Conservation (phyloP, 2,329 filamentous ascomycete species). For the Diaporthe sp. region DNA sequence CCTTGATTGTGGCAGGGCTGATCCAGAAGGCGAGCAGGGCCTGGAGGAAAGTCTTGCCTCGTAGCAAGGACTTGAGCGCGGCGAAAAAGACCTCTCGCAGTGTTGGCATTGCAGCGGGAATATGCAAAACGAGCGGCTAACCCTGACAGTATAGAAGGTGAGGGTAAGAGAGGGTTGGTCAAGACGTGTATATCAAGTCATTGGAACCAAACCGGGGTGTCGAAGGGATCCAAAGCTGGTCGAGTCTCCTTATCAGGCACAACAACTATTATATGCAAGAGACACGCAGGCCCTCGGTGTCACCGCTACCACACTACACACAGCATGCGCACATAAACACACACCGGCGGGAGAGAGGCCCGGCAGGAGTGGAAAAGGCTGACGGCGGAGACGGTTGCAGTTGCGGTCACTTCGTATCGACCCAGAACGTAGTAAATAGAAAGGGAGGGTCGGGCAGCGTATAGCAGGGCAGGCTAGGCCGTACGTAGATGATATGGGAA, state of each 20-base stretch:
- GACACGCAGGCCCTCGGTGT: background rate
- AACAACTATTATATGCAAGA: conserved; percentile 17
- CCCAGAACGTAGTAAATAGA: conserved; percentile 41
- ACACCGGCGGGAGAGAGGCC: conserved; percentile 2
- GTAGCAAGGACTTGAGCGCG: conserved; percentile 70
- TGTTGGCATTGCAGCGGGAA: conserved; percentile 66
- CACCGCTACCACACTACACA: conserved; percentile 5
- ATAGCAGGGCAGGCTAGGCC: background rate
- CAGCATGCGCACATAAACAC: background rate
- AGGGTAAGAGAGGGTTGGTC: conserved; percentile 29
- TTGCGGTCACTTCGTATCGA: conserved; percentile 57
- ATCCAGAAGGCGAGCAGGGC: conserved; percentile 70
- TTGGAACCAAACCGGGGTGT: conserved; percentile 8
- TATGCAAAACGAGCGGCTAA: conserved; percentile 60
- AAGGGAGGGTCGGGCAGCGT: background rate
- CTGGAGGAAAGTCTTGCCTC: conserved; percentile 71
- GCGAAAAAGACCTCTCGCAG: conserved; percentile 68
- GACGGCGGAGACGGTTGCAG: conserved; percentile 48
- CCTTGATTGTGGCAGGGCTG: conserved; percentile 55
- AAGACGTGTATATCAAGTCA: conserved; percentile 43
- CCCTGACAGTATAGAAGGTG: conserved; percentile 53
- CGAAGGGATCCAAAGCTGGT: background rate
- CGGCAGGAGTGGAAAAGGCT: conserved; percentile 14
- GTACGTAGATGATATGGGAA: conserved; percentile 7
- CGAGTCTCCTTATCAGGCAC: conserved; percentile 12